These are phyloP conservation scores for Aspergillus luchuensis DNA, from an alignment of 2,329 filamentous ascomycete species.

Conservation along the genomic window DNA sequence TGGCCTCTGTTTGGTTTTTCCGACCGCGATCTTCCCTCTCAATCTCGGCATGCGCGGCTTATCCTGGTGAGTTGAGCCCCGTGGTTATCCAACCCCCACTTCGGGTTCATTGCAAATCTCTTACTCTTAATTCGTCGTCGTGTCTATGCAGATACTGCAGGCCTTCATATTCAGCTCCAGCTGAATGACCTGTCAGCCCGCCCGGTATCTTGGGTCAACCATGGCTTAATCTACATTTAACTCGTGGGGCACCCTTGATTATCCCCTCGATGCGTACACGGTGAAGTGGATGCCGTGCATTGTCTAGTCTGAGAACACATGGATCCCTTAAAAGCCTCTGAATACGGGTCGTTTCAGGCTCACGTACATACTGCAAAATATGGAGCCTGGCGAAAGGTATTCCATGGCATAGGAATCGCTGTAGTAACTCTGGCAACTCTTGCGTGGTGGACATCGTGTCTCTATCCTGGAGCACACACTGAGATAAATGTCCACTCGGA, in stretches of 20 bases:
- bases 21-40: neutral
- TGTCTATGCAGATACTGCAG: neutral
- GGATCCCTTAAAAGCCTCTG: neutral
- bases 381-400: neutral
- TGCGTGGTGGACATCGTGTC: neutral
- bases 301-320: neutral
- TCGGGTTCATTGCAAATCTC: conserved; percentile 7
- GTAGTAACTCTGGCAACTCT: conserved; percentile 11
- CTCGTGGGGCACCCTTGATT: neutral
- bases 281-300: neutral
- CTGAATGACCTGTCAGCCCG: neutral
- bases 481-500: neutral
- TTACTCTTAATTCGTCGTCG: conserved; percentile 7
- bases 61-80: neutral
- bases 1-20: neutral
- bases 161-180: neutral
- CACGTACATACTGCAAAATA: neutral
- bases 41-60: neutral
- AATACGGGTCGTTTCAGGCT: no score
- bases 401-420: neutral
- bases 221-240: neutral
- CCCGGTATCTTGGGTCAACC: neutral
- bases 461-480: neutral
- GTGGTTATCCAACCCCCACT: neutral
- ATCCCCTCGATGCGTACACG: neutral